phyloP scores from a whole-genome alignment of 2,329 filamentous ascomycete species.

The Talaromyces piceae region DNA sequence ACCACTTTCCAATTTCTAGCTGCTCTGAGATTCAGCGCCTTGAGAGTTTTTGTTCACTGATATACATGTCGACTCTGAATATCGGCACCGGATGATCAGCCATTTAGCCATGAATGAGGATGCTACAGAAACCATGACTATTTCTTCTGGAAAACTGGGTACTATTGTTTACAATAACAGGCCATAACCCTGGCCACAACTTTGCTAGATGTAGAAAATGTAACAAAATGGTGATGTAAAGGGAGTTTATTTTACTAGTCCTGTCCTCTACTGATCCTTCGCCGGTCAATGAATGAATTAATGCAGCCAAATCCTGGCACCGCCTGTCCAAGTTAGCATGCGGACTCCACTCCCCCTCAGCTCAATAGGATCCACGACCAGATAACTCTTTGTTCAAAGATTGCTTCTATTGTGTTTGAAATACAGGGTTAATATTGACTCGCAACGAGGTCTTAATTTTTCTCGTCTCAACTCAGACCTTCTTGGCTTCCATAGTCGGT shows the following conservation, averaged over 20 bases:
- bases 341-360: neutral
- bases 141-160: too few relatives aligned
- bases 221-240: neutral
- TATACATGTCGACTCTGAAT: too few relatives aligned
- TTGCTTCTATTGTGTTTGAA: neutral
- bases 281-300: neutral
- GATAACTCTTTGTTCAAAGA: neutral
- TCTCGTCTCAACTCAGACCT: neutral
- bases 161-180: too few relatives aligned
- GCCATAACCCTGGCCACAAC: too few relatives aligned
- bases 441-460: neutral
- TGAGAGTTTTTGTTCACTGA: too few relatives aligned
- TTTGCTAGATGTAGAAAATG: neutral
- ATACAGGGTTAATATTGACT: neutral
- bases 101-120: too few relatives aligned
- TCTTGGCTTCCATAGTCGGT: neutral
- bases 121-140: too few relatives aligned
- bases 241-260: neutral
- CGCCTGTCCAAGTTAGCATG: neutral
- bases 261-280: neutral
- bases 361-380: neutral
- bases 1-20: neutral
- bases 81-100: too few relatives aligned
- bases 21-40: too few relatives aligned
- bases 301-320: neutral